Evolutionary conservation across 2,329 filamentous ascomycete species (phyloP).

Genomic region (Exophiala oligosperma): DNA sequence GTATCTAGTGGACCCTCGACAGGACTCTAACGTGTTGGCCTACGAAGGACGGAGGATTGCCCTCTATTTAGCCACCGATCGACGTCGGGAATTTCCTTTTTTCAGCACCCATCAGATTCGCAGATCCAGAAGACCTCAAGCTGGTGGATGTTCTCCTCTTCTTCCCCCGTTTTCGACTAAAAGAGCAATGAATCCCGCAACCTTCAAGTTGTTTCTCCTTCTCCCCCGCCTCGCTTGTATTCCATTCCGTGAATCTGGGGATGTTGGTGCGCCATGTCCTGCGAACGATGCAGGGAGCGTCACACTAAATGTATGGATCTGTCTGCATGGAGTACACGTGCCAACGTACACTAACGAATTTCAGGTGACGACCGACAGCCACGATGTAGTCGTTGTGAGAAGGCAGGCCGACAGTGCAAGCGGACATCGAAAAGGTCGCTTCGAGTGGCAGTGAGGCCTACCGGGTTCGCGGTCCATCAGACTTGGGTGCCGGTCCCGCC

Average conservation of each 20-base stretch:
- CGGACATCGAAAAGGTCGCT: neutral
- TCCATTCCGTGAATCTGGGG: neutral
- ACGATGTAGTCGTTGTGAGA: constrained; percentile 8
- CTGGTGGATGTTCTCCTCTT: too few relatives aligned
- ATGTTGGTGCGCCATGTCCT: constrained; percentile 1
- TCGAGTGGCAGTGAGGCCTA: neutral
- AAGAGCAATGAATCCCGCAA: constrained; percentile 10
- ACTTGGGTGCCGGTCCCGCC: constrained; percentile 8
- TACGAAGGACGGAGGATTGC: neutral
- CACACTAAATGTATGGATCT: constrained; percentile 2
- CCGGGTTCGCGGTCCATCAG: neutral
- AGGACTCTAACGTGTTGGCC: too few relatives aligned
- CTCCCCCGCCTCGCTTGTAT: neutral
- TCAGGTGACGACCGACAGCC: constrained; percentile 5
- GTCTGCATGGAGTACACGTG: neutral
- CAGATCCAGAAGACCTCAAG: too few relatives aligned
- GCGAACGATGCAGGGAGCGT: constrained; percentile 3
- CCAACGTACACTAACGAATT: neutral
- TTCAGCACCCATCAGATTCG: neutral
- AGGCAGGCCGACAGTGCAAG: constrained; percentile 1
- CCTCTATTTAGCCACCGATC: neutral
- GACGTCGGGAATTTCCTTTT: neutral
- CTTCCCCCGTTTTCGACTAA: neutral
- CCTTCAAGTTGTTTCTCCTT: neutral
- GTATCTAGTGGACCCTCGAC: too few relatives aligned